These are phyloP conservation scores for Lentinula raphanica DNA, from an alignment of 768 basidiomycete genomes.

Conservation along the genomic window DNA sequence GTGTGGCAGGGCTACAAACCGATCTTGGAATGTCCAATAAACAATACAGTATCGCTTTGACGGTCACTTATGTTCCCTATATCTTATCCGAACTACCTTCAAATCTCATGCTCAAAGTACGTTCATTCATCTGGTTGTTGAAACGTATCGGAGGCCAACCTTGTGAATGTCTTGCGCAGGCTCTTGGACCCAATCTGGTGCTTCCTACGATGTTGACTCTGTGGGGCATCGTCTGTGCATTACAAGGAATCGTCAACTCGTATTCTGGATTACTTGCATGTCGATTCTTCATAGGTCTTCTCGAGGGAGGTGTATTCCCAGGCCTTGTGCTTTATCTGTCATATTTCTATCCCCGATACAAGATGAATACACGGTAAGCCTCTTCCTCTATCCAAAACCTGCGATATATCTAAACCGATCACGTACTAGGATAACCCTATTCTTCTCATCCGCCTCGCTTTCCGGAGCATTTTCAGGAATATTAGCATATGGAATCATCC, in stretches of 20 bases:
- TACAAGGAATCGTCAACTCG: slow-evolving; percentile 34
- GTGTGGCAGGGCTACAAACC: slow-evolving; percentile 16
- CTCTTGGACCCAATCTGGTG: slow-evolving; percentile 29
- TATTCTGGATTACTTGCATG: slow-evolving; percentile 36
- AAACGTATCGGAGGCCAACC: too few relatives aligned
- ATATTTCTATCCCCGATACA: slow-evolving; percentile 6
- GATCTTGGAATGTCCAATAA: slow-evolving; percentile 17
- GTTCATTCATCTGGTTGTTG: too few relatives aligned
- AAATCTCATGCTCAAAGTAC: slow-evolving; percentile 32
- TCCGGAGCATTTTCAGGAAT: slow-evolving; percentile 41
- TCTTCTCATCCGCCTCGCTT: slow-evolving; percentile 23
- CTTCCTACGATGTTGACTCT: slow-evolving; percentile 38
- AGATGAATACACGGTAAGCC: slow-evolving; percentile 1
- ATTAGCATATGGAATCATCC: slow-evolving; percentile 34
- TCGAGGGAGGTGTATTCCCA: slow-evolving; percentile 29
- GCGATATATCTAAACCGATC: background rate
- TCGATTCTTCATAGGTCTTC: slow-evolving; percentile 38
- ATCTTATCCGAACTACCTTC: slow-evolving; percentile 33
- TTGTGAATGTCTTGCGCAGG: slow-evolving; percentile 29
- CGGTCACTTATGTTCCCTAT: slow-evolving; percentile 13
- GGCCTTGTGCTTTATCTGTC: slow-evolving; percentile 4
- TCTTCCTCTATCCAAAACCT: background rate
- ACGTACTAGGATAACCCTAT: slow-evolving; percentile 18
- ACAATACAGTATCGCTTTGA: slow-evolving; percentile 16
- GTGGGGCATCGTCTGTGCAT: slow-evolving; percentile 41